Evolutionary conservation across 1,139 yeast genomes (phyloP), one percentile per base, ranked within the genome.

Genomic region (Pichia sp.): DNA sequence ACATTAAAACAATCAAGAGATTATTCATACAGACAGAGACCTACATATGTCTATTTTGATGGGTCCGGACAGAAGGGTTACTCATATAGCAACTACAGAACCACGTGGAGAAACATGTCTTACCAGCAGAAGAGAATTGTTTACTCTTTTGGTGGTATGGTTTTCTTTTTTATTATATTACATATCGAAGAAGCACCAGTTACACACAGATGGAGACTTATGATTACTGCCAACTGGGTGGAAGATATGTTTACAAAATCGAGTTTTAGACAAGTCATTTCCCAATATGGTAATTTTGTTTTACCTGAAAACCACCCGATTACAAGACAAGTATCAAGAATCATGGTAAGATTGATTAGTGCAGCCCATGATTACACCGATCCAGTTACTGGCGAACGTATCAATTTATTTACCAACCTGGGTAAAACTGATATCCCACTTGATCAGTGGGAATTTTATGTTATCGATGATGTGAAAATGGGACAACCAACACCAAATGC

Each of bases 131-230:
- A 44, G 31, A 51, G 55, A 30, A 30, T 47, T 3, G 31, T 54
- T 7, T 44, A 47, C 30, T 35, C 53, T 10, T 36, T 44, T 3
- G 61, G 56, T 22, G 60, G 53, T 4, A 52, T 49, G 1, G n/a
- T 59, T 14, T 69, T 70, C 0, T 70, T 77, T 1, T 73, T 87
- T 55, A 83, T 85, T 55, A 59, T 81, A 4, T 72, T 83, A 42
- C 82, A 90, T 60, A 68, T 87, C 34, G 85, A 90, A 53, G 77
- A 77, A 54, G 96, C 96, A 0, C 98, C 98, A 1, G 83, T 84
- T 34, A 83, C 96, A 1, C 80, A 82, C 24, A 72, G 99, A 45
- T 68, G 67, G 31, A 71, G 98, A 52, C 78, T 90, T 57, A 76
- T 91, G 62, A 78, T 91, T 76, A 73, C 88, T 1, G 85, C 93